Conservation (phyloP, 2,329 filamentous ascomycete genomes). For the Xylariaceae sp. region DNA sequence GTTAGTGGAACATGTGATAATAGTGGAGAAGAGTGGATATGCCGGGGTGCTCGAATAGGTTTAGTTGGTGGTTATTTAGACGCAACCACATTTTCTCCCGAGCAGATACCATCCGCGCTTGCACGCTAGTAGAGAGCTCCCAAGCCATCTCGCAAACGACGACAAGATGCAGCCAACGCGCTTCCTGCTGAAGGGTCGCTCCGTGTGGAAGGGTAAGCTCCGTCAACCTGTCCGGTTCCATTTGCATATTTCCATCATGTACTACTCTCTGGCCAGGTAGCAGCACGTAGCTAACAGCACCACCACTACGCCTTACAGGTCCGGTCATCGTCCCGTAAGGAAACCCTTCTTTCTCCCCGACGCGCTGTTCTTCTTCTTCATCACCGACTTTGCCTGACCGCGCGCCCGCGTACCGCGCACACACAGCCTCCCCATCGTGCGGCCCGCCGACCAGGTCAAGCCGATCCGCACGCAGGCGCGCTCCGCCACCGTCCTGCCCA, state of each 20-base stretch:
- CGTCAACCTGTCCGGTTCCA: background rate
- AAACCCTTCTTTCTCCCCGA: background rate
- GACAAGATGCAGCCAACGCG: conserved; percentile 29
- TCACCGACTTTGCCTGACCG: background rate
- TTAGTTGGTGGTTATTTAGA: too few relatives aligned
- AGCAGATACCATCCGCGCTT: too few relatives aligned
- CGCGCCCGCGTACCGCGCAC: too few relatives aligned
- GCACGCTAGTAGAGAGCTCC: too few relatives aligned
- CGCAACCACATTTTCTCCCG: too few relatives aligned
- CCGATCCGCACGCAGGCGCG: conserved; percentile 84
- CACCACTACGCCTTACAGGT: conserved; percentile 33
- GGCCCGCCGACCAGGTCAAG: conserved; percentile 51
- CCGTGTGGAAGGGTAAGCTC: conserved; percentile 28
- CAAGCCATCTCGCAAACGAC: background rate
- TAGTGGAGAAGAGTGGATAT: too few relatives aligned
- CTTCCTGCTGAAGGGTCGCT: conserved; percentile 27
- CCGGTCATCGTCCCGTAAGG: conserved; percentile 66
- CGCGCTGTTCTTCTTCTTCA: background rate
- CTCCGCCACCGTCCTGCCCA: conserved; percentile 81
- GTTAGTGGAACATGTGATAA: too few relatives aligned
- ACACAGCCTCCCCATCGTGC: conserved; percentile 54
- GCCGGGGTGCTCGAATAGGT: too few relatives aligned
- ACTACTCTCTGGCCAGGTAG: background rate
- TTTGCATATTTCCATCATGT: background rate
- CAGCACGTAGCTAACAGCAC: too few relatives aligned